Base-by-base conservation (phyloP, 352 stramenopile genomes). In the Globisporangium apiculatum region DNA sequence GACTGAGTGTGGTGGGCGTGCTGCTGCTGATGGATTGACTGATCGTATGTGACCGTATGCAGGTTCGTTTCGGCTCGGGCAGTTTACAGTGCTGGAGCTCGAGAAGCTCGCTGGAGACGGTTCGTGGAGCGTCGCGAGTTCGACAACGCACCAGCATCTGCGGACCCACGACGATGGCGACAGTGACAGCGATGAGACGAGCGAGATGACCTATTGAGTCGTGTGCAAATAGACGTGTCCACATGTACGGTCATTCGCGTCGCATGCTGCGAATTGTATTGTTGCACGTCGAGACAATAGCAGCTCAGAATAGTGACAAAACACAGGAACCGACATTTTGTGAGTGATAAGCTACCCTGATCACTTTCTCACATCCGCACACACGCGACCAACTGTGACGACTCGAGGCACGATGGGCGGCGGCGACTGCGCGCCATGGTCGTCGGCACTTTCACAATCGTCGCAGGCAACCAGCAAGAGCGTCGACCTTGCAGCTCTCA, bases 41-140 rank as follows among this genome's bases (percentile, higher is more conserved):
- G 8, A 17, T 50, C 36, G 38, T 43, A 15, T 18, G 7, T 17
- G 18, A 18, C n/a, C 8, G 12, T 42, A 9, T 53, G 24, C 36
- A 92, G 82, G 82, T 10, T 89, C 79, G 10, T 61, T 92, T 48
- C 78, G 72, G 10, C 43, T 72, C 42, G 78, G 82, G n/a, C 77
- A 92, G 48, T 92, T 87, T 54, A 87, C 71, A 12, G 79, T 89
- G n/a, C 59, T 92, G 5, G 66, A 90, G 58, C 65, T 92, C 0
- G 77, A 81, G 49, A 80, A 81, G 65, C 64, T 74, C 42, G 14
- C 53, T 7, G 59, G 67, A 9, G 76, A 88, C 42, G 73, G 68
- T 45, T 71, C 72, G 48, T 91, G 81, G 81, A 37, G 48, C 48
- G 58, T 91, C 36, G 66, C 66, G 38, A 64, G 68, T 9, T 65